phyloP scores from a whole-genome alignment of 805 yeast species.

The Candida krabiensis region DNA sequence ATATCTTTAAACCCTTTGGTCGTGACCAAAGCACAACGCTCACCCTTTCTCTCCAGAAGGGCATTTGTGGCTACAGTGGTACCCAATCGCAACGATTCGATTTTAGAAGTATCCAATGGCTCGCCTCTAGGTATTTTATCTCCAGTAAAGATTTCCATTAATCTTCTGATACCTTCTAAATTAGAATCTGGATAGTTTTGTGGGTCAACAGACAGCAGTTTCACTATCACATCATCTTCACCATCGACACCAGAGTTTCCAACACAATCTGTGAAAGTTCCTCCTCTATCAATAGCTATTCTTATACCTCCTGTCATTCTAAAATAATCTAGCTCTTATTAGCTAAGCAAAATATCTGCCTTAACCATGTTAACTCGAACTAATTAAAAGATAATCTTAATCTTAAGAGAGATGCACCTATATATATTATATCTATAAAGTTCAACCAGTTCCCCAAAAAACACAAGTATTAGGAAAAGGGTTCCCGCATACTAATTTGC shows the following conservation, averaged over 20 bases:
- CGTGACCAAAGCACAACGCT: constrained; percentile 78
- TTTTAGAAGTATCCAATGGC: constrained; percentile 60
- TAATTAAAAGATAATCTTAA: no score
- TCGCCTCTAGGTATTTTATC: constrained; percentile 55
- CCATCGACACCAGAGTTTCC: constrained; percentile 51
- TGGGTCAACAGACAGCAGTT: constrained; percentile 86
- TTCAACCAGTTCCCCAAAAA: no score
- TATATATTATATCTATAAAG: no score
- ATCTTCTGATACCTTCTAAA: constrained; percentile 82
- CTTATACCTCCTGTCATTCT: constrained; percentile 28
- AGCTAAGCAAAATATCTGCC: no score
- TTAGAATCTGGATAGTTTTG: constrained; percentile 88
- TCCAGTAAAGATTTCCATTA: constrained; percentile 61
- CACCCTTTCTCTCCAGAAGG: constrained; percentile 88
- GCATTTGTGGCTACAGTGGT: constrained; percentile 98
- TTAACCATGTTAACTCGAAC: no score
- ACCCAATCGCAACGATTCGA: constrained; percentile 80
- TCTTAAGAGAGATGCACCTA: no score
- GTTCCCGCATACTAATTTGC: no score
- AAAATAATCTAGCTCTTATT: no score
- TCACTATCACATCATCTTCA: constrained; percentile 65
- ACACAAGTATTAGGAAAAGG: no score
- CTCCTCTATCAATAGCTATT: constrained; percentile 67
- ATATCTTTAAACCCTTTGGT: constrained; percentile 89
- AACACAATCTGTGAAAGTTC: constrained; percentile 85